A percentile compares a stretch with the other conserved stretches of the same genome.
Conservation (phyloP, 164 flowering plant species). For the Umbilicus rupestris region DNA sequence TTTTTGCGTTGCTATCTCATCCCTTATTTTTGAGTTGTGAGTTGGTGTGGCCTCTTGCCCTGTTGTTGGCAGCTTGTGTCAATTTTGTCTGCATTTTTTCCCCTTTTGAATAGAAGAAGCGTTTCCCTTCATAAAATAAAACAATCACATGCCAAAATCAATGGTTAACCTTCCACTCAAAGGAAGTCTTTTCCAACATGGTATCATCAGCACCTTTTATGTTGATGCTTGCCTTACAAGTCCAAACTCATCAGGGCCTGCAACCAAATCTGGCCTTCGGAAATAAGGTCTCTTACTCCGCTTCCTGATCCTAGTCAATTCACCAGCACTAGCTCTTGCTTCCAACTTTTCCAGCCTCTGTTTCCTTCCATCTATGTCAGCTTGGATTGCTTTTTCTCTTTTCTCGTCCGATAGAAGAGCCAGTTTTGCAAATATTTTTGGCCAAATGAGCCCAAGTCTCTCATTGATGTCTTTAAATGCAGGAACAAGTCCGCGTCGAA, state of each 20-base stretch:
- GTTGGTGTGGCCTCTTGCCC: no score
- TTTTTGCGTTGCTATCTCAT: no score
- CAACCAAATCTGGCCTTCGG: constrained; percentile 12
- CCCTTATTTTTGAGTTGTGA: no score
- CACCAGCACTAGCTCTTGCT: constrained; percentile 17
- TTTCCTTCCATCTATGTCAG: constrained; percentile 67
- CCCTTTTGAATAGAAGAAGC: no score
- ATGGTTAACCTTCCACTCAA: no score
- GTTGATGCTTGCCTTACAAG: not conserved
- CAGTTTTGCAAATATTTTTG: constrained; percentile 80
- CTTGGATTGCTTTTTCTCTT: constrained; percentile 61
- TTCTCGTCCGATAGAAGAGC: constrained; percentile 68
- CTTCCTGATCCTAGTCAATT: constrained; percentile 18
- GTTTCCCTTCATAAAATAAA: no score
- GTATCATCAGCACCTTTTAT: not conserved
- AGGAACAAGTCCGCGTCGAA: constrained; percentile 85
- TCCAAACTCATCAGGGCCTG: constrained; percentile 11
- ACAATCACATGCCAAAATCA: no score
- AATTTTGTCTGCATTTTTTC: no score
- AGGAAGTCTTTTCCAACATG: no score
- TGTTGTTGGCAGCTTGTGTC: no score
- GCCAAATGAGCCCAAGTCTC: constrained; percentile 63
- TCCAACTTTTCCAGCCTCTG: constrained; percentile 61
- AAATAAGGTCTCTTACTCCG: constrained; percentile 21
- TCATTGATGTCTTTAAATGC: constrained; percentile 70